These are phyloP conservation scores for Ochromonas danica DNA, from an alignment of 108 stramenopile species.

Conservation along the genomic window DNA sequence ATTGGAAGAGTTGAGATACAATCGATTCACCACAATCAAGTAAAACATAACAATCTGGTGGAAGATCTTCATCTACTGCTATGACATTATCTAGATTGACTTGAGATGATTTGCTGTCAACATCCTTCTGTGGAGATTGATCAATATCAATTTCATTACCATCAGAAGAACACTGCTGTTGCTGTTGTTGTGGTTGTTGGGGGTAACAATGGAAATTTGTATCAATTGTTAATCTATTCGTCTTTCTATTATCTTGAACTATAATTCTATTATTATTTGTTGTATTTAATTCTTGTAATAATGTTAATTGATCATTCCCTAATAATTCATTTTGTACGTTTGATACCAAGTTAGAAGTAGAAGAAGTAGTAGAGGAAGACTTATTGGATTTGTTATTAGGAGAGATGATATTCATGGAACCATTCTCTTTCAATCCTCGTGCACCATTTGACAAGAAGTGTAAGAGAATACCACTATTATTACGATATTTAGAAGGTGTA, in stretches of 20 bases:
- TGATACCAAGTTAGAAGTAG: too few relatives aligned
- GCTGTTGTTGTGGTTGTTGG: too few relatives aligned
- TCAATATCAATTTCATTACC: too few relatives aligned
- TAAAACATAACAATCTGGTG: background rate
- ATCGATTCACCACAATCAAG: slow-evolving; percentile 4
- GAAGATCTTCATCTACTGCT: background rate
- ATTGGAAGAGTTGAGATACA: background rate
- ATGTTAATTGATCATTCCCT: background rate
- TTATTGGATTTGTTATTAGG: too few relatives aligned
- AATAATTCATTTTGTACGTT: too few relatives aligned
- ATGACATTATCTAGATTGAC: background rate
- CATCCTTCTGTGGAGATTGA: too few relatives aligned
- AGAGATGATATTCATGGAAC: background rate
- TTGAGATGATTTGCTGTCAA: too few relatives aligned
- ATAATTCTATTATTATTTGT: background rate
- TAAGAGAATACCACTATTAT: slow-evolving; percentile 1
- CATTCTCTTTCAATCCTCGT: background rate
- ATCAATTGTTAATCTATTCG: background rate
- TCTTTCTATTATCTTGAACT: background rate
- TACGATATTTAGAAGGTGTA: slow-evolving; percentile 18
- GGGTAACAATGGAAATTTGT: background rate
- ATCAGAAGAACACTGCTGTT: too few relatives aligned
- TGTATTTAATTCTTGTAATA: background rate
- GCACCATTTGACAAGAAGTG: background rate
- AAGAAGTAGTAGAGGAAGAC: too few relatives aligned